These are phyloP conservation scores for Aspergillus piperis DNA, from an alignment of 2,329 filamentous ascomycete genomes.

Conservation along the genomic window DNA sequence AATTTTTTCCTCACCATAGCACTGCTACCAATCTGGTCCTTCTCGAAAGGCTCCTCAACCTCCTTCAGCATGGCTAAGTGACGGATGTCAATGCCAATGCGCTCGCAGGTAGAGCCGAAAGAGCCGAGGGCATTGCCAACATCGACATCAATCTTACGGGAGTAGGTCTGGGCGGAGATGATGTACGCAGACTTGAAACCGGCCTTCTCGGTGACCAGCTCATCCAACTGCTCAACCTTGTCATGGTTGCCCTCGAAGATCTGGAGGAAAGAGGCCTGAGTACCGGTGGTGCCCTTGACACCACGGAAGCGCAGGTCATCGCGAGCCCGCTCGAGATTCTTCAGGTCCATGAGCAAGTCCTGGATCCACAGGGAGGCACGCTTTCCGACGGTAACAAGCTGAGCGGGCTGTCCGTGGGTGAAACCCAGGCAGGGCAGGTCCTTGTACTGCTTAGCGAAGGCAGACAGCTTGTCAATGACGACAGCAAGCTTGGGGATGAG, in stretches of 20 bases:
- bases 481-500: constrained; percentile 75
- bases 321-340: constrained; percentile 69
- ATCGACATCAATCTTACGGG: constrained; percentile 77
- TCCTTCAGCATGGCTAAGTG: constrained; percentile 77
- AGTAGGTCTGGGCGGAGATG: constrained; percentile 73
- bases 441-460: constrained; percentile 74
- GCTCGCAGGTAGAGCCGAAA: constrained; percentile 75
- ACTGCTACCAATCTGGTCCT: constrained; percentile 71
- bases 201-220: constrained; percentile 66
- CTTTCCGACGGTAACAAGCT: constrained; percentile 65
- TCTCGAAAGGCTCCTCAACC: constrained; percentile 81
- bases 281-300: constrained; percentile 71
- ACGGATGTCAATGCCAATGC: constrained; percentile 73
- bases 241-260: constrained; percentile 64
- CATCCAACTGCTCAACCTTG: constrained; percentile 64
- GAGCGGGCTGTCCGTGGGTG: constrained; percentile 65
- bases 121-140: constrained; percentile 79
- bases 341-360: constrained; percentile 73
- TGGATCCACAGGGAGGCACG: constrained; percentile 74
- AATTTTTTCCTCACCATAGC: constrained; percentile 50
- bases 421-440: constrained; percentile 71
- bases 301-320: constrained; percentile 74
- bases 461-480: constrained; percentile 71
- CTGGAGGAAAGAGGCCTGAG: constrained; percentile 75
- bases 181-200: constrained; percentile 63